Percentiles rank a stretch among this genome's conserved stretches.
Conservation (phyloP, 345 rosid species). For the Melaleuca alternifolia region DNA sequence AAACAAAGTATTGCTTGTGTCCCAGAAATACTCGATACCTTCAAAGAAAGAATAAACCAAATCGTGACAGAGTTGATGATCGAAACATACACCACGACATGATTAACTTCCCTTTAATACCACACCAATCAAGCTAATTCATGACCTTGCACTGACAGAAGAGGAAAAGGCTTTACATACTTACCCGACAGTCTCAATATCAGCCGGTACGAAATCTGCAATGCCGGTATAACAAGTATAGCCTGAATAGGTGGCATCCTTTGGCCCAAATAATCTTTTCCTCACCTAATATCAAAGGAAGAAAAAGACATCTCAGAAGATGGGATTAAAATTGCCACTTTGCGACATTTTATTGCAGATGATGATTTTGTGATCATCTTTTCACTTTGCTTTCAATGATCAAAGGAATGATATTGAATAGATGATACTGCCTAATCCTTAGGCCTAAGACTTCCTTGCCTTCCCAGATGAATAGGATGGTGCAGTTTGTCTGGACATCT, state of each 20-base stretch:
- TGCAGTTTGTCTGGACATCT: background rate
- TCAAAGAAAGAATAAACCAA: constrained; percentile 1
- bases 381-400: background rate
- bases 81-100: background rate
- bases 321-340: background rate
- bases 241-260: constrained; percentile 68
- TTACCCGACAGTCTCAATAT: constrained; percentile 91
- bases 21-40: constrained; percentile 93
- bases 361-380: background rate
- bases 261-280: constrained; percentile 61
- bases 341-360: background rate
- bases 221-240: constrained; percentile 95
- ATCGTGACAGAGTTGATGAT: background rate
- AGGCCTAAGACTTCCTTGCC: background rate
- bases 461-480: background rate
- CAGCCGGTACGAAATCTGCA: constrained; percentile 85
- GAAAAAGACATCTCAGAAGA: background rate
- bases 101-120: background rate
- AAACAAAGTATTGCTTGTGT: constrained; percentile 93
- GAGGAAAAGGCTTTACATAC: background rate
- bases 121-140: background rate
- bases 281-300: constrained; percentile 50
- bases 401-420: background rate
- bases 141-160: background rate
- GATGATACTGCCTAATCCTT: background rate